Evolutionary conservation across 257 asterid species (phyloP), one percentile per base, ranked within the genome.

Genomic region (Paulownia fortunei): DNA sequence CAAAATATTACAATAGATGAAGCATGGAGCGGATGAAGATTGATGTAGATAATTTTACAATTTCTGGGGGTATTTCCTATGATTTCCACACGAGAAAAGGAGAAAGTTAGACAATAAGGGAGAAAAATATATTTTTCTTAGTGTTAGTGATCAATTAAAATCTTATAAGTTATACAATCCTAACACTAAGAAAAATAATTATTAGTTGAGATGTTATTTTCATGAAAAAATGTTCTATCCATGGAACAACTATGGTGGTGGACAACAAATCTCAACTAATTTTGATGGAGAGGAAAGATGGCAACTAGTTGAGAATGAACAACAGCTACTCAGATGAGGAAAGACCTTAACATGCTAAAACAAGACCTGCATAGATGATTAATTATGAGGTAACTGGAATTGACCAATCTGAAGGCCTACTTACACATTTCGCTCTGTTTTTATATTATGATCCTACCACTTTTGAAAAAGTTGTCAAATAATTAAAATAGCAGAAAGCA

Each of bases 351-450:
- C 73, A 4, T 4, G 11, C 0, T 36, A 21, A 19, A 42, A 67
- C 37, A 23, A 67, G 58, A 23, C 37, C 65, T 0, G 16, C 61
- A 37, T 74, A 72, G 70, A 59, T 74, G 79, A 0, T 55, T 11
- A 24, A 74, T 26, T 74, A 59, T 58, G 79, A 59, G 59, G 59
- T 56, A 74, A 6, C 18, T 23, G n/a, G n/a, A n/a, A n/a, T n/a
- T n/a, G n/a, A n/a, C n/a, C n/a, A n/a, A n/a, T n/a, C n/a, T n/a
- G n/a, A n/a, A n/a, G n/a, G n/a, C n/a, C n/a, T n/a, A n/a, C n/a
- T n/a, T n/a, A n/a, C n/a, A n/a, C n/a, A n/a, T n/a, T n/a, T n/a
- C n/a, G n/a, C n/a, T n/a, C n/a, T n/a, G n/a, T n/a, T n/a, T n/a
- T n/a, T n/a, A n/a, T n/a, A n/a, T n/a, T n/a, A n/a, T n/a, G n/a